Conservation (phyloP, 2,329 filamentous ascomycete genomes). For the Huntiella abstrusa region DNA sequence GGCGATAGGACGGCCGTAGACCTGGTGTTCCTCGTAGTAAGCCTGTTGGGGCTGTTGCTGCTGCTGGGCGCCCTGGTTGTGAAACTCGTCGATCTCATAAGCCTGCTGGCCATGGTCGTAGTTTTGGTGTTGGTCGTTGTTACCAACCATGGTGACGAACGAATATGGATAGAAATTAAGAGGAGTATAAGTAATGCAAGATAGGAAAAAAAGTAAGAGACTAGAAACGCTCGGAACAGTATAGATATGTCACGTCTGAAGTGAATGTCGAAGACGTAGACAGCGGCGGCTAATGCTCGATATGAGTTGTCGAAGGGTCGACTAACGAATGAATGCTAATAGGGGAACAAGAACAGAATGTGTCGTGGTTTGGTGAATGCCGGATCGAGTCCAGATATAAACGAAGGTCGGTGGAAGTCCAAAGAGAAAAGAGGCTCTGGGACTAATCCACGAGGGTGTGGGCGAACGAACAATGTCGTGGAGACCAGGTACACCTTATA, state of each 20-base stretch:
- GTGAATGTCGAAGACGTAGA: neutral
- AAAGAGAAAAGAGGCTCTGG: neutral
- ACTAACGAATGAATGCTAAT: too few relatives aligned
- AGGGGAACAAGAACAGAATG: too few relatives aligned
- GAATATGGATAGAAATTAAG: neutral
- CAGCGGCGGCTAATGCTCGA: too few relatives aligned
- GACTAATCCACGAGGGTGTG: too few relatives aligned
- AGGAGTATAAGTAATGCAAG: neutral
- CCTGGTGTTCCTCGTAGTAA: constrained; percentile 16
- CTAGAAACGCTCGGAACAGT: neutral
- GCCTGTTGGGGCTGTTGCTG: constrained; percentile 11
- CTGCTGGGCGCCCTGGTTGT: constrained; percentile 12
- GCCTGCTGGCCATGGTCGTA: constrained; percentile 16
- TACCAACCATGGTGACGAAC: constrained; percentile 19
- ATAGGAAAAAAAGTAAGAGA: neutral
- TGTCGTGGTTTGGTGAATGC: too few relatives aligned
- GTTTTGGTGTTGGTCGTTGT: constrained; percentile 17
- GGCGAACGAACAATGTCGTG: too few relatives aligned
- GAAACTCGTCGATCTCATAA: constrained; percentile 11
- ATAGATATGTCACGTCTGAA: neutral
- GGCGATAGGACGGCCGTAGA: constrained; percentile 15
- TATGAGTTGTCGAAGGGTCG: too few relatives aligned
- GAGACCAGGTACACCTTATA: too few relatives aligned
- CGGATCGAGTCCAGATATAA: neutral
- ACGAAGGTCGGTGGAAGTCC: neutral